These are phyloP conservation scores for Acrocalymma vagum DNA, from an alignment of 2,329 filamentous ascomycete species.

Conservation along the genomic window DNA sequence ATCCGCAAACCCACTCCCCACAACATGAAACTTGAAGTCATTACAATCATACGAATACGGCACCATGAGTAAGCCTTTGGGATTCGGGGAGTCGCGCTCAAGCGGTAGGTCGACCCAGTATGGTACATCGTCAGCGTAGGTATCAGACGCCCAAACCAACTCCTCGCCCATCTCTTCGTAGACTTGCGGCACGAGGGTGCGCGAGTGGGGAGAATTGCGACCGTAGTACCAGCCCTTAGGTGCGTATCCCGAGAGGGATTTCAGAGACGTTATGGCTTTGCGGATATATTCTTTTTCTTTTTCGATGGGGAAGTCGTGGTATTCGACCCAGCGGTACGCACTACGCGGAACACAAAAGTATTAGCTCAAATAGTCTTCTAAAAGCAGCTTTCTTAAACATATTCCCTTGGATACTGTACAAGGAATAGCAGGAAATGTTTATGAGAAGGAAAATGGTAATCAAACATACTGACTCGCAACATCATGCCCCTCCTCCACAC, in stretches of 20 bases:
- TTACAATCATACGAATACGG: conserved; percentile 66
- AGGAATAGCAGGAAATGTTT: no score
- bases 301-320: conserved; percentile 56
- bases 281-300: conserved; percentile 59
- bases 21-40: conserved; percentile 58
- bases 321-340: conserved; percentile 62
- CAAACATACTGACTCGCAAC: conserved; percentile 54
- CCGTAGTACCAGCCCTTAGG: conserved; percentile 62
- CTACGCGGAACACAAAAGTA: no score
- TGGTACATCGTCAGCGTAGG: conserved; percentile 64
- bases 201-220: conserved; percentile 54
- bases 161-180: conserved; percentile 63
- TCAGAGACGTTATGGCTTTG: conserved; percentile 52
- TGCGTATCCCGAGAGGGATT: conserved; percentile 54
- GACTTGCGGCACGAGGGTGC: conserved; percentile 57
- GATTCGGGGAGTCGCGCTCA: conserved; percentile 50
- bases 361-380: not conserved
- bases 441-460: not conserved
- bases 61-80: conserved; percentile 63
- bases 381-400: not conserved
- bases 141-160: conserved; percentile 60
- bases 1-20: conserved; percentile 56
- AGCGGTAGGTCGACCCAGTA: conserved; percentile 64
- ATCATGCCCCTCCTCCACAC: conserved; percentile 60
- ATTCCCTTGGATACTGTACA: no score